Conservation (phyloP, 805 yeast species). For the Barnettozyma sucrosica region DNA sequence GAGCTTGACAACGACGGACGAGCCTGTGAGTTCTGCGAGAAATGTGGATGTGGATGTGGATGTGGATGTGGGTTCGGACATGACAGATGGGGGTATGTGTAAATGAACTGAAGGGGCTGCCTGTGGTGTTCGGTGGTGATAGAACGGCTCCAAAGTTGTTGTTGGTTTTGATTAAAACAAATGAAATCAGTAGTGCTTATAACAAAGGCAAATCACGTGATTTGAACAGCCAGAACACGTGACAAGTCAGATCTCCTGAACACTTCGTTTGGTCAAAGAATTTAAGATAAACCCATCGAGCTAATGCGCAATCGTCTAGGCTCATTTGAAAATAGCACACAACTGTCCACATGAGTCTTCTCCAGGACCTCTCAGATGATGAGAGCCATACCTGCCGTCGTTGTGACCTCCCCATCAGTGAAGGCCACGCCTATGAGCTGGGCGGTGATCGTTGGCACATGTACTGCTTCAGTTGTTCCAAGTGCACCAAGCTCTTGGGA, state of each 20-base stretch:
- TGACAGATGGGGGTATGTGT: not conserved
- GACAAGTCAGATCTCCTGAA: not conserved
- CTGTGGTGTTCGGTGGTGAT: too few relatives aligned
- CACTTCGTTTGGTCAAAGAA: not conserved
- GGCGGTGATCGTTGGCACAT: slow-evolving; percentile 97
- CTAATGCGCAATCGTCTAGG: not conserved
- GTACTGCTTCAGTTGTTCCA: slow-evolving; percentile 84
- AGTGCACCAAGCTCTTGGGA: slow-evolving; percentile 72
- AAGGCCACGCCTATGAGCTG: slow-evolving; percentile 92
- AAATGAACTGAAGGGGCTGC: not conserved
- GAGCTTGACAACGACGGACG: slow-evolving; percentile 74
- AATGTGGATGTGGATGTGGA: slow-evolving; percentile 67
- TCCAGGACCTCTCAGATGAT: slow-evolving; percentile 3
- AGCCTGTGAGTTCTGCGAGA: slow-evolving; percentile 72
- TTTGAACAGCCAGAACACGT: not conserved
- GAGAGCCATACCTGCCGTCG: slow-evolving; percentile 22
- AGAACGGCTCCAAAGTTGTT: too few relatives aligned
- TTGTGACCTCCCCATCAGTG: slow-evolving; percentile 55
- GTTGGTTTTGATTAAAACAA: too few relatives aligned
- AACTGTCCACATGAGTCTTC: not conserved
- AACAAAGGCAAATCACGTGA: too few relatives aligned
- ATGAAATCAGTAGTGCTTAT: too few relatives aligned
- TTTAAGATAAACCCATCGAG: not conserved
- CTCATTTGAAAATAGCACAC: not conserved
- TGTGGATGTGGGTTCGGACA: slow-evolving; percentile 6